A percentile compares a stretch with the other conserved stretches of the same genome.
These are phyloP conservation scores for Albatrellus ellisii DNA, from an alignment of 768 basidiomycete species.

Conservation along the genomic window DNA sequence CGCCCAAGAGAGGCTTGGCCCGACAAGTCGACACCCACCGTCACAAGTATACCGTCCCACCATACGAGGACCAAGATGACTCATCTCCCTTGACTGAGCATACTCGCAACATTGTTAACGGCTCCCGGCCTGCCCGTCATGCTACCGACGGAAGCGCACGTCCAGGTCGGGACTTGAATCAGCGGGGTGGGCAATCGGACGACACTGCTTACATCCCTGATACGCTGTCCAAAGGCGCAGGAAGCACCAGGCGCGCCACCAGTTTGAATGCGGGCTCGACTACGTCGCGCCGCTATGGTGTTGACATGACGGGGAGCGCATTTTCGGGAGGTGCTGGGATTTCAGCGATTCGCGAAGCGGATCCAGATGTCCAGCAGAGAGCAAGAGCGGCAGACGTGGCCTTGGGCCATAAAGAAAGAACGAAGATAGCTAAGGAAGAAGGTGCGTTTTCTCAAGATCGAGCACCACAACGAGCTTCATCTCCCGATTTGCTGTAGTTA, in stretches of 20 bases:
- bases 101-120: too few species aligned
- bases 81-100: too few species aligned
- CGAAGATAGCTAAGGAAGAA: slow-evolving; percentile 37
- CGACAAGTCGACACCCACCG: background rate
- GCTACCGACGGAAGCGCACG: background rate
- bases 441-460: slow-evolving; percentile 23
- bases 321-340: slow-evolving; percentile 44
- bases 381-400: slow-evolving; percentile 33
- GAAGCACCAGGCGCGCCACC: background rate
- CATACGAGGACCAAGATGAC: background rate
- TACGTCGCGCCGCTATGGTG: background rate
- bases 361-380: slow-evolving; percentile 25
- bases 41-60: background rate
- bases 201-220: background rate
- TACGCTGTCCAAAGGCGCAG: background rate
- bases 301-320: slow-evolving; percentile 16
- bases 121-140: too few species aligned
- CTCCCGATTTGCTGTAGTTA: slow-evolving; percentile 24
- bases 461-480: background rate
- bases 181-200: background rate
- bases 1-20: background rate
- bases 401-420: slow-evolving; percentile 36
- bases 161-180: background rate
- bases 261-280: background rate
- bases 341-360: slow-evolving; percentile 29